Evolutionary conservation across 768 basidiomycete species (phyloP), one percentile per base, ranked within the genome.

Genomic region (Phanerodontia chrysosporium): DNA sequence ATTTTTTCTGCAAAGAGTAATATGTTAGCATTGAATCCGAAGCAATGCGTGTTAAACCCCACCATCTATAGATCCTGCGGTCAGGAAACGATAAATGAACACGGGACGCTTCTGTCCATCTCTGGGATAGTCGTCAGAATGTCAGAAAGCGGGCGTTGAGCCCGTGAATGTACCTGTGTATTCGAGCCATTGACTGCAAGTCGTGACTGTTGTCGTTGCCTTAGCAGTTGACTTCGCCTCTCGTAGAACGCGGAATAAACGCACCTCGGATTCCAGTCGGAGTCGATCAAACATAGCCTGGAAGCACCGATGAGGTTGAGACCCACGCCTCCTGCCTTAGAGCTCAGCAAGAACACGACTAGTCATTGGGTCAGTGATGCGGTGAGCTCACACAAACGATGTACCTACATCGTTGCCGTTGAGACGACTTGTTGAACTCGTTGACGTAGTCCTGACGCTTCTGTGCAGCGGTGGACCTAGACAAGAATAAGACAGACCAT

Each of bases 111-210:
- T 95, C 74, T 99, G 96, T 0, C 96, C 96, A 73, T 99, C 95
- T 21, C 94, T 95, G 64, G 35, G 55, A 61, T 48, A 22, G 14
- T 44, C 22, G 51, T 25, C 55, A 49, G 59, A 14, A 18, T n/a
- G 32, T 35, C 32, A 27, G 24, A 44, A 2, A 1, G 35, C 36
- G 28, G 14, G 29, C 14, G 60, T 53, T n/a, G 22, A 39, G 54
- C 24, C 59, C 53, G 21, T 58, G 36, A 45, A 42, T 75, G 48
- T 60, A 92, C 93, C 93, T 83, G 73, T 96, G 92, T 69, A 95
- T 96, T 51, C 96, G 84, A 53, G 95, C 96, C 96, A 98, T 98
- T 1, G 97, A 89, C 72, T 99, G 97, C 18, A 95, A 72, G 74
- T 99, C 97, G 66, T 90, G 90, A 66, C 90, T 92, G 57, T 22